A percentile compares a stretch with the other conserved stretches of the same genome.
Conservation (phyloP, 768 basidiomycete species). For the Suillus sp. region DNA sequence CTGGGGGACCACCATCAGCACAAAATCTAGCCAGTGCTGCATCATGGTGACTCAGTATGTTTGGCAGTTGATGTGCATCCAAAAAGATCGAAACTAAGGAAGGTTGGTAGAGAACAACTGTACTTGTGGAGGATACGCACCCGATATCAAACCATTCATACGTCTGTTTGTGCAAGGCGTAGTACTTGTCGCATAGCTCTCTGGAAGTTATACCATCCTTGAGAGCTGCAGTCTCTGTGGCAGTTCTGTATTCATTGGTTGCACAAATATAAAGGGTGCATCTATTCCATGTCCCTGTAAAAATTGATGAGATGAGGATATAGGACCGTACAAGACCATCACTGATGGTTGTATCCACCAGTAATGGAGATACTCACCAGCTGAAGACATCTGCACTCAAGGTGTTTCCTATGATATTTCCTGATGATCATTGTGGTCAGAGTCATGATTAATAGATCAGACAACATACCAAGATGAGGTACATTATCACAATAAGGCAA, state of each 20-base stretch:
- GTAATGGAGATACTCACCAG: slow-evolving; percentile 54
- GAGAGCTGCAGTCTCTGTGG: too few relatives aligned
- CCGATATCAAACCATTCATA: slow-evolving; percentile 99
- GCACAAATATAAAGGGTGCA: slow-evolving; percentile 95
- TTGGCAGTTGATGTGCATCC: slow-evolving; percentile 85
- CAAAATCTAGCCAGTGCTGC: slow-evolving; percentile 97
- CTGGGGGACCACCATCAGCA: slow-evolving; percentile 87
- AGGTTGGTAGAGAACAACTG: neutral
- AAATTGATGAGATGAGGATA: neutral
- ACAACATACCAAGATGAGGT: slow-evolving; percentile 82
- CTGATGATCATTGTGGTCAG: slow-evolving; percentile 32
- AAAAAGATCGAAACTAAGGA: too few relatives aligned
- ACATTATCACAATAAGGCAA: slow-evolving; percentile 97
- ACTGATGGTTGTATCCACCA: slow-evolving; percentile 58
- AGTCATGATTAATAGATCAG: slow-evolving; percentile 12
- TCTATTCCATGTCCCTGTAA: slow-evolving; percentile 69
- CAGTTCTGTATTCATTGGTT: slow-evolving; percentile 99
- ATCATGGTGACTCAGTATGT: slow-evolving; percentile 75
- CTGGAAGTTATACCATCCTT: slow-evolving; percentile 82
- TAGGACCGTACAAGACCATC: slow-evolving; percentile 25
- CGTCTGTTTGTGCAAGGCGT: slow-evolving; percentile 84
- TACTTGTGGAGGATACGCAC: slow-evolving; percentile 39
- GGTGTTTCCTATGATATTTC: slow-evolving; percentile 93
- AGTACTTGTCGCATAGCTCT: slow-evolving; percentile 89
- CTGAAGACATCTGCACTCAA: slow-evolving; percentile 97